phyloP scores from a whole-genome alignment of 257 asterid species.

The Forsythia viridissima region DNA sequence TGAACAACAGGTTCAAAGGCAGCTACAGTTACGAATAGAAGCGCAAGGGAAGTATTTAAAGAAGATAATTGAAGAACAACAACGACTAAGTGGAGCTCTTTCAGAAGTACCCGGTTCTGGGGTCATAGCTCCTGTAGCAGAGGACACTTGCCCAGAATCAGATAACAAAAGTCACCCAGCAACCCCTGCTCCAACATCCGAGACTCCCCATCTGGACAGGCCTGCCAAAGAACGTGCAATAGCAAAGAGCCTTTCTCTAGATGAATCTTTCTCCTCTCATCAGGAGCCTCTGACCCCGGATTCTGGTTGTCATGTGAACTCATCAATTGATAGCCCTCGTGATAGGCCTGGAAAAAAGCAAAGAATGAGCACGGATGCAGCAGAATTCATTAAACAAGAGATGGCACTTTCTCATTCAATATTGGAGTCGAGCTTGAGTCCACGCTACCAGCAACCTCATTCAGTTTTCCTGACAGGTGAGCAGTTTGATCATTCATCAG shows the following conservation, averaged over 20 bases:
- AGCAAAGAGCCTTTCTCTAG: slow-evolving; percentile 56
- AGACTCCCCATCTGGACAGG: slow-evolving; percentile 53
- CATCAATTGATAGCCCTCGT: slow-evolving; percentile 36
- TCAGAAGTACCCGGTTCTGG: slow-evolving; percentile 59
- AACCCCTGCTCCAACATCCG: slow-evolving; percentile 78
- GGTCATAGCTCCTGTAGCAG: slow-evolving; percentile 34
- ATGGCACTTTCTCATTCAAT: slow-evolving; percentile 39
- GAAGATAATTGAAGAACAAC: slow-evolving; percentile 94
- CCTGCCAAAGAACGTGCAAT: slow-evolving; percentile 42
- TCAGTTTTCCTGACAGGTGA: slow-evolving; percentile 42
- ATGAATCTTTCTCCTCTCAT: slow-evolving; percentile 70
- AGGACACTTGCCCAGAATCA: slow-evolving; percentile 43
- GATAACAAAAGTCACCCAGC: slow-evolving; percentile 64
- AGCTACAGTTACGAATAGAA: slow-evolving; percentile 86
- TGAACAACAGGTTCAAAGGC: slow-evolving; percentile 79
- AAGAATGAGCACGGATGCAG: slow-evolving; percentile 34
- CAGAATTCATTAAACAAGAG: slow-evolving; percentile 38
- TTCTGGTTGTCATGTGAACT: slow-evolving; percentile 44
- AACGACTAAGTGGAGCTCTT: slow-evolving; percentile 72
- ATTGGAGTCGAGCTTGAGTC: slow-evolving; percentile 50
- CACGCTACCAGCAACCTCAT: slow-evolving; percentile 35
- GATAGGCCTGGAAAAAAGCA: slow-evolving; percentile 60
- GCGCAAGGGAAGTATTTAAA: slow-evolving; percentile 92
- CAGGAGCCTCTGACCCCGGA: slow-evolving; percentile 90
- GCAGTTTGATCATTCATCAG: slow-evolving; percentile 40